Percentiles rank a stretch among this genome's conserved stretches.
Conservation (phyloP, 495 filamentous ascomycete genomes). For the Cudoniella acicularis region DNA sequence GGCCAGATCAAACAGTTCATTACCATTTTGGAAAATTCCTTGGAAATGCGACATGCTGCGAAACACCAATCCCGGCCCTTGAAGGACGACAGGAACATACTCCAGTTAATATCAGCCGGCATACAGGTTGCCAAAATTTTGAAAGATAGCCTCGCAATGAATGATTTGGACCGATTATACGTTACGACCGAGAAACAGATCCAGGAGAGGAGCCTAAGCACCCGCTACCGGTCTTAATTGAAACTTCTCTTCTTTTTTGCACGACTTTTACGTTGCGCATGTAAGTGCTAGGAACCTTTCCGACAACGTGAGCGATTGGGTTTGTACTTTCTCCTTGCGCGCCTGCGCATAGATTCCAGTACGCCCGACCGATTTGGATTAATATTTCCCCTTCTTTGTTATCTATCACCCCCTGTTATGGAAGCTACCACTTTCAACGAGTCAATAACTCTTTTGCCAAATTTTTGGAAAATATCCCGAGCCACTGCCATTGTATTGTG, state of each 20-base stretch:
- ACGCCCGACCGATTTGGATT: not conserved
- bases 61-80: conserved; percentile 78
- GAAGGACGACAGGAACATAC: conserved; percentile 86
- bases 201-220: conserved; percentile 50
- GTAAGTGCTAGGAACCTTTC: not conserved
- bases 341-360: not conserved
- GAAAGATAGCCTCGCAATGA: conserved; percentile 77
- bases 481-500: not conserved
- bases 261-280: conserved; percentile 6
- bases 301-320: not conserved
- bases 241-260: not conserved
- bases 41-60: conserved; percentile 81
- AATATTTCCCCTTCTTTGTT: not conserved
- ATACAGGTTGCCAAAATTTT: conserved; percentile 84
- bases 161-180: conserved; percentile 70
- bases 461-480: not conserved
- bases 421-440: not conserved
- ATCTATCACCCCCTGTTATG: not conserved
- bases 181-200: conserved; percentile 69
- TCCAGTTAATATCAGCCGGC: conserved; percentile 81
- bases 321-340: not conserved
- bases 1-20: conserved; percentile 87
- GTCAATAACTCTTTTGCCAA: not conserved
- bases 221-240: conserved; percentile 13
- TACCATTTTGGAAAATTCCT: conserved; percentile 75